A percentile compares a stretch with the other conserved stretches of the same genome.
Evolutionary conservation across 257 asterid species (phyloP).

Genomic region (Solanum pinnatisectum): DNA sequence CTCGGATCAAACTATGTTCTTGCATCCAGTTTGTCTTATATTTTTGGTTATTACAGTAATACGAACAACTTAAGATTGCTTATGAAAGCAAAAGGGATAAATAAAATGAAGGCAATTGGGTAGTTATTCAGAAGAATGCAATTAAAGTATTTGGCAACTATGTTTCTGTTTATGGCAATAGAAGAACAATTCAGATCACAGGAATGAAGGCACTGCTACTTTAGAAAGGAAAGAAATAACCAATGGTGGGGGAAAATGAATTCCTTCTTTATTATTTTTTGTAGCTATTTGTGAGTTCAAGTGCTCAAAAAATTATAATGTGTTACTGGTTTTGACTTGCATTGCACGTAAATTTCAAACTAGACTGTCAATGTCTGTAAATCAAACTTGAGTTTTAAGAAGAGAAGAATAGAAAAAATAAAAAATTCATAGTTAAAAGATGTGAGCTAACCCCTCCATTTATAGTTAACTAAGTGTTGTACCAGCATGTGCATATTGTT

Average conservation of each 20-base stretch:
- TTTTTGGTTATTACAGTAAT: conserved; percentile 11
- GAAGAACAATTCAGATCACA: background rate
- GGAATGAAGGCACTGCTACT: background rate
- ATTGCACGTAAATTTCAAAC: no score
- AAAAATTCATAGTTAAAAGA: no score
- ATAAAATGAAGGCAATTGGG: conserved; percentile 56
- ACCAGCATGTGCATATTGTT: no score
- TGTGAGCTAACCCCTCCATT: no score
- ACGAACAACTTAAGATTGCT: conserved; percentile 19
- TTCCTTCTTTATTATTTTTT: background rate
- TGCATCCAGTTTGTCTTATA: conserved; percentile 28
- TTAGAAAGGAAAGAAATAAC: background rate
- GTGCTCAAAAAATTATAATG: no score
- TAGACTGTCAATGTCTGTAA: no score
- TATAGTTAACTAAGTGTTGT: no score
- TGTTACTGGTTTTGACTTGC: no score
- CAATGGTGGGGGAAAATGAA: background rate
- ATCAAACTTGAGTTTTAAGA: no score
- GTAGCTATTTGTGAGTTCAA: no score
- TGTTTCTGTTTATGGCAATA: background rate
- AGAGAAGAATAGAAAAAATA: no score
- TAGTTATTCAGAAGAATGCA: conserved; percentile 3
- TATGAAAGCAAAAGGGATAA: conserved; percentile 46
- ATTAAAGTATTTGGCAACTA: background rate
- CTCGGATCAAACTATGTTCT: conserved; percentile 66